These are phyloP conservation scores for Russula compacta DNA, from an alignment of 768 basidiomycete species.

Conservation along the genomic window DNA sequence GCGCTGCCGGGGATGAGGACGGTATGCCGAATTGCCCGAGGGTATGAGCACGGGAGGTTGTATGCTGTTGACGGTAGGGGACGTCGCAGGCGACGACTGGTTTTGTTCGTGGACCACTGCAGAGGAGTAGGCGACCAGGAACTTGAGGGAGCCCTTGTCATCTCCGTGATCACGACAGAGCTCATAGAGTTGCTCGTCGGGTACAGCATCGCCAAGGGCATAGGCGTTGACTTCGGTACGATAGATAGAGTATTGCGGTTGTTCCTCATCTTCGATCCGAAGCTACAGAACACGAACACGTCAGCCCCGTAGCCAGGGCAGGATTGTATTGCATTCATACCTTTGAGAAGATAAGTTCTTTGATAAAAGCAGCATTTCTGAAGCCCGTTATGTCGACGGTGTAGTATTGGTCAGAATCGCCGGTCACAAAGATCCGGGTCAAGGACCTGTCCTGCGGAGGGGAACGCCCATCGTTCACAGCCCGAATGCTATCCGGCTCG, in stretches of 20 bases:
- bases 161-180: constrained; percentile 70
- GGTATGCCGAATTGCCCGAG: constrained; percentile 33
- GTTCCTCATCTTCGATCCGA: constrained; percentile 78
- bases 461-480: constrained; percentile 18
- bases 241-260: constrained; percentile 68
- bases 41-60: constrained; percentile 46
- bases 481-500: constrained; percentile 17
- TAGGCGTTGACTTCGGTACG: constrained; percentile 79
- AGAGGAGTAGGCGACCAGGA: constrained; percentile 64
- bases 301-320: constrained; percentile 3
- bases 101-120: constrained; percentile 49
- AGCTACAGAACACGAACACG: constrained; percentile 36
- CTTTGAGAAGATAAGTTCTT: constrained; percentile 75
- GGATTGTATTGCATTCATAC: constrained; percentile 31
- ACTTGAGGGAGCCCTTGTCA: constrained; percentile 71
- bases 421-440: constrained; percentile 58
- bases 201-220: constrained; percentile 64
- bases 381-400: constrained; percentile 65
- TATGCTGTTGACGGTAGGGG: constrained; percentile 38
- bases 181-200: constrained; percentile 59
- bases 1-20: constrained; percentile 29
- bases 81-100: constrained; percentile 26
- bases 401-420: constrained; percentile 67
- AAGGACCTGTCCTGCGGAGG: constrained; percentile 18
- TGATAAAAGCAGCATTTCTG: constrained; percentile 55